phyloP scores from a whole-genome alignment of 768 basidiomycete genomes.

The Rhodosporidiobolus odoratus region DNA sequence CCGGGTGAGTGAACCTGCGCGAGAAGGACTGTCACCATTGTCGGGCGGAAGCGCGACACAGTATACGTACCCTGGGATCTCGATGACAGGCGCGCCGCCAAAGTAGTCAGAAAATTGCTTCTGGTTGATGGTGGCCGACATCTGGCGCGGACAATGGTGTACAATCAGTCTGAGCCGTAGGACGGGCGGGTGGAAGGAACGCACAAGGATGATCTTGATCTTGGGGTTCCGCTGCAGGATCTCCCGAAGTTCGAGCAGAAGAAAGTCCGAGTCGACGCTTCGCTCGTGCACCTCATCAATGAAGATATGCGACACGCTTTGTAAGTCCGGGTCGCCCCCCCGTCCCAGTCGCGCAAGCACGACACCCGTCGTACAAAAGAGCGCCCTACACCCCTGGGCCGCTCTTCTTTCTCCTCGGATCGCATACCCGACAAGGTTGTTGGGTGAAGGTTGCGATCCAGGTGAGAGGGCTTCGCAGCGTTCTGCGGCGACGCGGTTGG shows the following conservation, averaged over 20 bases:
- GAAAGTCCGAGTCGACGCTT: constrained; percentile 81
- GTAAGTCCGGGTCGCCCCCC: constrained; percentile 60
- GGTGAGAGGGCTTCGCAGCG: constrained; percentile 51
- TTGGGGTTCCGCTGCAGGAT: constrained; percentile 59
- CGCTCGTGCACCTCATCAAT: constrained; percentile 95
- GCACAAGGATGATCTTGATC: constrained; percentile 65
- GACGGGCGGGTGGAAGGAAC: not conserved
- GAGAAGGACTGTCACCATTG: too few species aligned
- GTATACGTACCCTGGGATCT: constrained; percentile 71
- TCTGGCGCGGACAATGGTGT: constrained; percentile 45
- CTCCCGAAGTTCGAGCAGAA: constrained; percentile 76
- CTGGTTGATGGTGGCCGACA: constrained; percentile 95
- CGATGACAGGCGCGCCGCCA: constrained; percentile 67
- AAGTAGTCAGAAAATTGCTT: constrained; percentile 79
- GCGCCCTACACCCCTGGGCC: constrained; percentile 61
- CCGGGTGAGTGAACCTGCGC: constrained; percentile 30
- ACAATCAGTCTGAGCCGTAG: not conserved
- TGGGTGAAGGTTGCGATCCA: constrained; percentile 43
- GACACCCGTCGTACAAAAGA: constrained; percentile 95
- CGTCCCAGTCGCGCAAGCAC: constrained; percentile 69
- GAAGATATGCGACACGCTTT: constrained; percentile 71
- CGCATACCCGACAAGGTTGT: constrained; percentile 71
- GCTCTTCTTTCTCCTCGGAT: constrained; percentile 80
- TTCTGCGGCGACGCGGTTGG: constrained; percentile 78
- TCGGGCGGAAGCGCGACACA: not conserved